These are phyloP conservation scores for Nosema muscidifuracis DNA, from an alignment of 371 early-diverging fungal genomes.

Conservation along the genomic window DNA sequence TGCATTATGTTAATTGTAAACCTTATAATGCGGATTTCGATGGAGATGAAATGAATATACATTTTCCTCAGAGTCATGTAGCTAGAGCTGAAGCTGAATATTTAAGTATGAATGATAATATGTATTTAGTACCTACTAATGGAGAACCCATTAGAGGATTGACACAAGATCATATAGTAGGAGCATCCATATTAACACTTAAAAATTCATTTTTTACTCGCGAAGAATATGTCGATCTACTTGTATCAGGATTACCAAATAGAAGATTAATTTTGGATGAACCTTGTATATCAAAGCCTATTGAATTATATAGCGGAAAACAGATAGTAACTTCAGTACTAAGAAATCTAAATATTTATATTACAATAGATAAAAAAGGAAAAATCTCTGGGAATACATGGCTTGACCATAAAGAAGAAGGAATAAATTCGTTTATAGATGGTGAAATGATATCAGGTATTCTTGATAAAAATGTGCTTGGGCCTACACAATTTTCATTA, in stretches of 20 bases:
- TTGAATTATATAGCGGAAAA: conserved; percentile 87
- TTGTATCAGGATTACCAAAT: conserved; percentile 69
- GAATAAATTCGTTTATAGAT: conserved; percentile 70
- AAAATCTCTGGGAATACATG: conserved; percentile 70
- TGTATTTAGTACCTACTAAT: conserved; percentile 91
- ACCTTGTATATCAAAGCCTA: conserved; percentile 67
- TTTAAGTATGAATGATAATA: conserved; percentile 86
- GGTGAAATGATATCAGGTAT: conserved; percentile 82
- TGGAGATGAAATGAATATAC: conserved; percentile 99
- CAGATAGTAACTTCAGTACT: conserved; percentile 67
- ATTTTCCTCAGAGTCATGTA: conserved; percentile 93
- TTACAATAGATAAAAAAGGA: conserved; percentile 75
- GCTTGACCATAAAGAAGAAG: conserved; percentile 76
- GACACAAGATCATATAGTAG: conserved; percentile 96
- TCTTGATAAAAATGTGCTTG: conserved; percentile 92
- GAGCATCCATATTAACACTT: conserved; percentile 81
- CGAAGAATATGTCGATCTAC: conserved; percentile 81
- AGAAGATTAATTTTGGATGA: conserved; percentile 29
- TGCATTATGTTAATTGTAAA: conserved; percentile 96
- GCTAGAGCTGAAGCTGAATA: conserved; percentile 85
- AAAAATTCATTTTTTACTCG: conserved; percentile 78
- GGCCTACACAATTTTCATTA: conserved; percentile 81
- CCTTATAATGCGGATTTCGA: conserved; percentile 99
- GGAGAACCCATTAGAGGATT: conserved; percentile 95
- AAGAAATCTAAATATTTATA: conserved; percentile 63